Base-by-base conservation (phyloP, 2,329 filamentous ascomycete species). In the Polychaeton citri region DNA sequence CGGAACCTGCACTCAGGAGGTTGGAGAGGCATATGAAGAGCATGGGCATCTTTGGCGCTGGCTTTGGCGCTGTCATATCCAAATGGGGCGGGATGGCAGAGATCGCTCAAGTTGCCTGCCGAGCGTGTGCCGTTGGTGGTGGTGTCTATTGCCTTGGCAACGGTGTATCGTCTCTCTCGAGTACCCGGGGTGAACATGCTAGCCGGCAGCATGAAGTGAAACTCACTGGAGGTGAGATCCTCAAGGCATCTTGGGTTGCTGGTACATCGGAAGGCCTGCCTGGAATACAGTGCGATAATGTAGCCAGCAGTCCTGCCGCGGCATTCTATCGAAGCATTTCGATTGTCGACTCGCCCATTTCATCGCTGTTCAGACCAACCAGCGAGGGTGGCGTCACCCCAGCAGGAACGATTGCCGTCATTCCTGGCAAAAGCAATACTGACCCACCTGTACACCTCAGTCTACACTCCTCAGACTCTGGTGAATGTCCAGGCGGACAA, bases 81-180 rank as follows among this genome's bases (percentile, higher is more conserved):
- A 95, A 94, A 66, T 98, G 86, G 79, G 88, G 88, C 32, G 86
- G 88, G 19, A 68, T 81, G 32, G 81, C 85, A 20, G 88, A 98
- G 60, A 76, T 96, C 40, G 76, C 82, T 19, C 88, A 98, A 64
- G 86, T 94, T 17, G 83, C 79, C 4, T 96, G 90, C 55, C 81
- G 88, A 47, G 85, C 88, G 26, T 78, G 79, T 42, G 88, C 88
- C 15, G 90, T 98, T 5, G 88, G 88, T 21, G 90, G 90, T 33
- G 84, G 79, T 8, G 74, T 92, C 3, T 96, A 96, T 60, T 83
- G 94, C 56, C 72, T 96, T 12, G 81, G 77, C 30, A 79, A 79
- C 33, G 76, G 76, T 7, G 63, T 90, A 36, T 57, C 69, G 31
- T 32, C 30, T 13, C 12, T 32, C 18, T 17, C 30, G 30, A 16